These are phyloP conservation scores for Cystofilobasidium ferigula DNA, from an alignment of 768 basidiomycete genomes.

Conservation along the genomic window DNA sequence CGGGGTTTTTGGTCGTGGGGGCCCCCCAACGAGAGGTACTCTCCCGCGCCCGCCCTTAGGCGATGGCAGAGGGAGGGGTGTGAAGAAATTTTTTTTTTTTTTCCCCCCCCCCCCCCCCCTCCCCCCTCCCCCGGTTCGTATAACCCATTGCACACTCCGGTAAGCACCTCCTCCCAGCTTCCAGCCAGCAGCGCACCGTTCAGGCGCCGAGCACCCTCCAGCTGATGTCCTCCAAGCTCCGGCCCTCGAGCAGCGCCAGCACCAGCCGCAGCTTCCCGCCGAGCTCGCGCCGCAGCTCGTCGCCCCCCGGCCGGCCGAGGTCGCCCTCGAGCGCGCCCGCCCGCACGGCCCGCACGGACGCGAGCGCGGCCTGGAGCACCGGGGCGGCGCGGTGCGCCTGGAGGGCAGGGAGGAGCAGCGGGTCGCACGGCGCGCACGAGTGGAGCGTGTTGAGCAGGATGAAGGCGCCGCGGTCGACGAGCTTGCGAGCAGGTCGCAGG, in stretches of 20 bases:
- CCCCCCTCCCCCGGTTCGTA: too few species aligned
- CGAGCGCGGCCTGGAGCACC: not conserved
- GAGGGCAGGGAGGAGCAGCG: not conserved
- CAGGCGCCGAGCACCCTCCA: not conserved
- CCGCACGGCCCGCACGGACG: not conserved
- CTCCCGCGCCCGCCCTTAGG: too few species aligned
- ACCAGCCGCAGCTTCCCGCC: not conserved
- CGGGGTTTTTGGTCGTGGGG: too few species aligned
- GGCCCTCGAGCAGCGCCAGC: not conserved
- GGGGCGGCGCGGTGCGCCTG: not conserved
- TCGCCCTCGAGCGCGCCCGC: not conserved
- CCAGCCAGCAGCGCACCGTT: too few species aligned
- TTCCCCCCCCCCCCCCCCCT: too few species aligned
- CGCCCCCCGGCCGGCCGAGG: conserved; percentile 1
- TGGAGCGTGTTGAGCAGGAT: conserved; percentile 7
- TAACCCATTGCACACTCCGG: too few species aligned
- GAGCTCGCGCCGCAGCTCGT: not conserved
- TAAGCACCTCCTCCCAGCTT: too few species aligned
- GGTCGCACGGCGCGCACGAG: not conserved
- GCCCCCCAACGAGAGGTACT: too few species aligned
- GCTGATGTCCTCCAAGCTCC: not conserved
- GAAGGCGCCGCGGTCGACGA: conserved; percentile 1
- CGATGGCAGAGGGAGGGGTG: too few species aligned
- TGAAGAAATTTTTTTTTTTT: too few species aligned
- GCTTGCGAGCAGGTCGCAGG: not conserved